Evolutionary conservation across 768 basidiomycete species (phyloP), one percentile per base, ranked within the genome.

Genomic region (Pulveroboletus sp.): DNA sequence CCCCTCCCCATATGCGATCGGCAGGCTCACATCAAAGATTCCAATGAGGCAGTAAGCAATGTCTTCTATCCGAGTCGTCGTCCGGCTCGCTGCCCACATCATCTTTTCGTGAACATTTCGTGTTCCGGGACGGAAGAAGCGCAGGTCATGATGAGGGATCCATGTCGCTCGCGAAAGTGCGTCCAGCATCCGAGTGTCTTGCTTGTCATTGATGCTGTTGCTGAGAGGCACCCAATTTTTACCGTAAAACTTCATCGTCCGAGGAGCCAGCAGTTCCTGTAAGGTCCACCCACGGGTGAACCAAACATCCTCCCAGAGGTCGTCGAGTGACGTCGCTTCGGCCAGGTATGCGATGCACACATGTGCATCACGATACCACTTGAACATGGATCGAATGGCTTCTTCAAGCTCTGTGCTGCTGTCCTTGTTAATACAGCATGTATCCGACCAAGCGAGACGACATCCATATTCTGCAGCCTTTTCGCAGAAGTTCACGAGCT

Each of bases 1-100:
- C 1, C 69, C 68, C 41, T 69, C 69, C 21, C 68, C 69, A 28
- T 69, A 69, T n/a, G 64, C 64, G 24, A 71, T 59, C 30, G 66
- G 58, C 45, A 69, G 43, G 53, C 62, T 66, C 35, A 69, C 64
- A 21, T 71, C 64, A 10, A 70, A 68, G 30, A 71, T 39, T 8
- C 68, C 68, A 42, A 69, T 64, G 31, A 70, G 62, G 32, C 49
- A 61, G 45, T 69, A 69, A 1, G 69, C 68, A 13, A 57, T 56
- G 43, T 71, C 68, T 46, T 69, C 68, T 15, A 67, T 51, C 5
- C 64, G 50, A 2, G 69, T 71, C 1, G 68, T 71, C 11, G 56
- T 69, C 49, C 69, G 58, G 6, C 50, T 66, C 18, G 69, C 62
- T 5, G 68, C 69, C 68, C 68, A 71, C 47, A 58, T 56, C 58